Percentiles rank a stretch among this genome's conserved stretches.
Evolutionary conservation across 805 yeast species (phyloP).

Genomic region (Lipomyces yamadae): DNA sequence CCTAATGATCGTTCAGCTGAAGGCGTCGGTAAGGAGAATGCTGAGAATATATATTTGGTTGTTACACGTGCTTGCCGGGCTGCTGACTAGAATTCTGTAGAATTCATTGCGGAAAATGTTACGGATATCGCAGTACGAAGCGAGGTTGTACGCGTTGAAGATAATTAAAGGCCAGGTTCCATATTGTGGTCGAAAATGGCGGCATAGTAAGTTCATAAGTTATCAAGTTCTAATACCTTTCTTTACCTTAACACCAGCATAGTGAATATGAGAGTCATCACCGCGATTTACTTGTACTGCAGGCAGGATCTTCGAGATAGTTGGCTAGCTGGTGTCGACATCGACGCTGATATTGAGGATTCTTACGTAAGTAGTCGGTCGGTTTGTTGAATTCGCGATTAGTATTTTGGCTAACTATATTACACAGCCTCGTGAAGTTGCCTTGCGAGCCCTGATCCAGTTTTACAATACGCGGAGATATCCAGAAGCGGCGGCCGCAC

Average conservation of each 20-base stretch:
- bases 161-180: constrained; percentile 81
- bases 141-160: constrained; percentile 73
- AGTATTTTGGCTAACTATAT: not conserved
- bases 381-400: not conserved
- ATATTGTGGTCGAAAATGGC: constrained; percentile 93
- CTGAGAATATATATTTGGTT: not conserved
- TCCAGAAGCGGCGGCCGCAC: constrained; percentile 54
- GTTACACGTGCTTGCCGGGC: not conserved
- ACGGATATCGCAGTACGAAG: constrained; percentile 61
- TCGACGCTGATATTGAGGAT: constrained; percentile 71
- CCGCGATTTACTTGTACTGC: constrained; percentile 80
- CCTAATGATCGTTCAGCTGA: constrained; percentile 52
- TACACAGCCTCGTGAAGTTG: constrained; percentile 76
- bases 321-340: constrained; percentile 85
- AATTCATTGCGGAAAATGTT: constrained; percentile 58
- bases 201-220: constrained; percentile 54
- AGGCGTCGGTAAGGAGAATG: constrained; percentile 14
- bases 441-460: constrained; percentile 76
- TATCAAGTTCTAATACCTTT: not conserved
- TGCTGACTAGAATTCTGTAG: constrained; percentile 1
- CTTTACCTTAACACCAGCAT: not conserved
- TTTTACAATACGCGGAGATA: constrained; percentile 72
- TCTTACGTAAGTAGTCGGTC: constrained; percentile 17
- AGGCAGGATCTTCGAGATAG: constrained; percentile 74
- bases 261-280: constrained; percentile 85